phyloP scores from a whole-genome alignment of 352 stramenopile genomes.

The Phytopythium vexans region DNA sequence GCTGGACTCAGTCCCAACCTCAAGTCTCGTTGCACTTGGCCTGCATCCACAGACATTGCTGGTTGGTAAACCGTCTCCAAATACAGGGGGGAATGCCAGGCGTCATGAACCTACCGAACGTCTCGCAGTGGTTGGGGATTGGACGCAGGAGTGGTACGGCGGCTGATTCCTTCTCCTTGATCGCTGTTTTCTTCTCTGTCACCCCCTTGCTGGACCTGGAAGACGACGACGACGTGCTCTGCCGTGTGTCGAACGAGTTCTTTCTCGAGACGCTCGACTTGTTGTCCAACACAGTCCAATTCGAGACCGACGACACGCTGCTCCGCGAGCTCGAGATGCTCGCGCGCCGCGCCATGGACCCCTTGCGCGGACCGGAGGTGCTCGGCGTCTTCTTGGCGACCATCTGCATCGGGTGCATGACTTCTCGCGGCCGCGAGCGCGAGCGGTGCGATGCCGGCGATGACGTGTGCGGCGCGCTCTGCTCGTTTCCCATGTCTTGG shows the following conservation, averaged over 20 bases:
- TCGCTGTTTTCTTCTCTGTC: not conserved
- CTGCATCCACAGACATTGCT: not conserved
- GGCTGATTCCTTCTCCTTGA: not conserved
- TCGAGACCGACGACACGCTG: not conserved
- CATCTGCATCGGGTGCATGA: conserved; percentile 6
- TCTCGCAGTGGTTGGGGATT: conserved; percentile 6
- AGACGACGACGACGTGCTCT: conserved; percentile 3
- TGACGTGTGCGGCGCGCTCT: conserved; percentile 1
- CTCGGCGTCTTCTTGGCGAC: not conserved
- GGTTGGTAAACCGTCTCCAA: too few relatives aligned
- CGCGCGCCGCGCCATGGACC: too few relatives aligned
- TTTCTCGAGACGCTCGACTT: too few relatives aligned
- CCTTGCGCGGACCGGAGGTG: too few relatives aligned
- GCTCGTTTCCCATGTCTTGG: conserved; percentile 6
- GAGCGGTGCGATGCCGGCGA: not conserved
- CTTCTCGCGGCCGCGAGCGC: not conserved
- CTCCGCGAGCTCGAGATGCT: too few relatives aligned
- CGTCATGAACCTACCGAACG: not conserved
- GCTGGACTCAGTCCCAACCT: not conserved
- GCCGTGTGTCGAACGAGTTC: not conserved
- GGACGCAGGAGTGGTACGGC: not conserved
- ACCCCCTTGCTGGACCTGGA: not conserved
- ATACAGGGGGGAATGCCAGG: not conserved
- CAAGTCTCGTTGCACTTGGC: conserved; percentile 4
- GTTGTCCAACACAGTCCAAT: too few relatives aligned